Evolutionary conservation across 2,329 filamentous ascomycete species (phyloP), one percentile per base, ranked within the genome.

Genomic region (Coniochaeta sp.): DNA sequence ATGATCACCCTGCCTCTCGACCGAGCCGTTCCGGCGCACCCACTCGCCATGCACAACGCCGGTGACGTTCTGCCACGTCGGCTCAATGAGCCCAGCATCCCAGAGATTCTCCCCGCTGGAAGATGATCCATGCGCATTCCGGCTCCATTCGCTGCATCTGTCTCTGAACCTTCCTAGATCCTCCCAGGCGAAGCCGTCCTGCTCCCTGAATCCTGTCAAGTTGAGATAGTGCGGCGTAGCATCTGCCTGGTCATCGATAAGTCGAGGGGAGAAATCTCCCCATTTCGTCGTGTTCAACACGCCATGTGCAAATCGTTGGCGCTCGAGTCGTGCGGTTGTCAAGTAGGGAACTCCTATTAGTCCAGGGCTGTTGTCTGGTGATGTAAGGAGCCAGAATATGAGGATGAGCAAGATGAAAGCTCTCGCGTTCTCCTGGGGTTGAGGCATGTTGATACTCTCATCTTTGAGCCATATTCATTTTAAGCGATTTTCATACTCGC

Each of bases 131-230:
- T 73, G 71, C 5, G 76, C 78, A 60, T 79, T 75, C 50, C 70
- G 74, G 57, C 77, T 84, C 65, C 78, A 85, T 58, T 83, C 74
- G 51, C 79, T 73, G 51, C 84, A 87, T 57, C 80, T 79, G 54
- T 83, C 71, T 63, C 81, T 83, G 53, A 91, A 89, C 1, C 73
- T 69, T 0, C 74, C 73, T 20, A 96, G 72, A 52, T 90, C 76
- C 30, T 85, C 79, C 91, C 91, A 96, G 1, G 82, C 85, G 66
- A 88, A 89, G 4, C 79, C 82, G 68, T 95, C 87, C 18, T 83
- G 78, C 46, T 82, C 72, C 48, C 87, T 80, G 55, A 95, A 84
- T 1, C 92, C 92, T 2, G 88, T 88, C 49, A 96, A 72, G 59
- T 90, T 89, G 53, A 91, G 69, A 55, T 77, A 84, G 22, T 68